Conservation (phyloP, 2,329 filamentous ascomycete genomes). For the Fusarium multiceps region DNA sequence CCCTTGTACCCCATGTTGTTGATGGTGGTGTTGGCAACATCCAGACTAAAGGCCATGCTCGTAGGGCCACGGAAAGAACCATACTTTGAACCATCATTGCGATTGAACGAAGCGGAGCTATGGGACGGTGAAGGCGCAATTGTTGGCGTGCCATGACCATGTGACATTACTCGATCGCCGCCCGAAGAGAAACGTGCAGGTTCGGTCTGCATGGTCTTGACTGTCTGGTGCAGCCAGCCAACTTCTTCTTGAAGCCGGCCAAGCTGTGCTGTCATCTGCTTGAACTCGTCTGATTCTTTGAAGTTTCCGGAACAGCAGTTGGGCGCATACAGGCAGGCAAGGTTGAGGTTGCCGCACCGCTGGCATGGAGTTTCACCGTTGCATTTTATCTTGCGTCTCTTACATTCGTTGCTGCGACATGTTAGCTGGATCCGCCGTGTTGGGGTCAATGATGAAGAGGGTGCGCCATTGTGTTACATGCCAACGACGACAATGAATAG, state of each 20-base stretch:
- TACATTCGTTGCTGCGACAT: constrained; percentile 73
- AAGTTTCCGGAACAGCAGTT: constrained; percentile 81
- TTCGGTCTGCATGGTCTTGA: constrained; percentile 74
- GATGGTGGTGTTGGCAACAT: constrained; percentile 86
- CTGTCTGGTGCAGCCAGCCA: constrained; percentile 76
- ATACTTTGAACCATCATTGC: constrained; percentile 62
- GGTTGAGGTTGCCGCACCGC: constrained; percentile 74
- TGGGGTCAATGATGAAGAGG: background rate
- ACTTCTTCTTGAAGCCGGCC: constrained; percentile 84
- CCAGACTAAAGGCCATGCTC: constrained; percentile 84
- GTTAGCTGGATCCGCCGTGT: background rate
- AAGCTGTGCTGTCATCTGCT: constrained; percentile 80
- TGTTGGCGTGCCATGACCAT: constrained; percentile 45
- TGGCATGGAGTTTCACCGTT: constrained; percentile 76
- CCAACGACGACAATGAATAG: background rate
- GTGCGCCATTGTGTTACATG: background rate
- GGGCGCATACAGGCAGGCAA: constrained; percentile 73
- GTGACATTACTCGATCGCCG: constrained; percentile 56
- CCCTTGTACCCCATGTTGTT: constrained; percentile 88
- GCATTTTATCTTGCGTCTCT: constrained; percentile 80
- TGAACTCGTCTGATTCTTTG: constrained; percentile 93
- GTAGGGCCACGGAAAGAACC: constrained; percentile 85
- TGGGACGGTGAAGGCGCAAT: constrained; percentile 58
- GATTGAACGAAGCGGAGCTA: constrained; percentile 52
- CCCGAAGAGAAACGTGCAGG: constrained; percentile 58